Base-by-base conservation (phyloP, 2,329 filamentous ascomycete species). In the Orbilia oligospora region DNA sequence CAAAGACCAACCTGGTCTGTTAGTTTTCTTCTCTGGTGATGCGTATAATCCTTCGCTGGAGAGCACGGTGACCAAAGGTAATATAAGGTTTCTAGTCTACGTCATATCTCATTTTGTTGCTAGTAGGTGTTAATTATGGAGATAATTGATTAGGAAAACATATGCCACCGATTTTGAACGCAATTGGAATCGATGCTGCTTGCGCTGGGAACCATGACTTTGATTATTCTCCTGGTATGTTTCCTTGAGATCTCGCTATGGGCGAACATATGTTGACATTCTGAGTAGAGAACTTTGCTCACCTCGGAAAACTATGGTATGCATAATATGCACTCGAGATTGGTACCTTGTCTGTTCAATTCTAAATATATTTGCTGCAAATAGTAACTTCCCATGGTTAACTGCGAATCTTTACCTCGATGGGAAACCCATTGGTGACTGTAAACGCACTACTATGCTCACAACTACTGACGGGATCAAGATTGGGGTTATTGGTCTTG, bases 31-130 rank as follows among this genome's bases (percentile, higher is more conserved):
- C 85, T 97, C 93, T 1, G 94, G 94, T 44, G 94, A 97, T 87
- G 93, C 91, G 9, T 97, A 96, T 85, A 97, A 97, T 83, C 94
- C 94, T 0, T 95, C 92, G 82, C 86, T 97, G 75, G 94, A 97
- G 85, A 95, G 92, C 82, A 92, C 91, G 18, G 90, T 97, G 38
- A 97, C 94, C 1, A 97, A 97, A 85, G 94, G 93, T 77, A 66
- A 49, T 68, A n/a, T 18, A 53, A 46, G 14, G 10, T 53, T 41
- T 46, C 6, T 44, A 9, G 6, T 0, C 20, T 44, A 46, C 36
- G 65, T 27, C 49, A 24, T 64, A 10, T 14, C n/a, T 16, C 8
- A 5, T 20, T 27, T n/a, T 8, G 9, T 1, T 8, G 51, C 12
- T 27, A n/a, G 33, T 12, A 53, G 18, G 20, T 30, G 16, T 51